Conservation (phyloP, 305 asterid species). For the Plantago coronopus region DNA sequence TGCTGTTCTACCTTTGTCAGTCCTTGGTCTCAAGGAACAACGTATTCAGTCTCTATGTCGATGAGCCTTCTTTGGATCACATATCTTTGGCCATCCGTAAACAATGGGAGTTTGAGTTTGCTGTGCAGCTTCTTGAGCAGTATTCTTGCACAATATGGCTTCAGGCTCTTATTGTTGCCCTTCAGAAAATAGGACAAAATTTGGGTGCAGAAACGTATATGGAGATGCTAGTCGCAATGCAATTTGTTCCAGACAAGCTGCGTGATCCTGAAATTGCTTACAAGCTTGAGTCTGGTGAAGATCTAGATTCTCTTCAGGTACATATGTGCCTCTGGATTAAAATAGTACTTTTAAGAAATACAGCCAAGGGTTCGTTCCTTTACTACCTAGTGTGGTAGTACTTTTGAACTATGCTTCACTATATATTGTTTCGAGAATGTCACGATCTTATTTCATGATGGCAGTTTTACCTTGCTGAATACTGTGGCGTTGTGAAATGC, state of each 20-base stretch:
- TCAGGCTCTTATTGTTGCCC: slow-evolving; percentile 58
- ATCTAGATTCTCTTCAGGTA: slow-evolving; percentile 63
- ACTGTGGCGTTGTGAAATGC: too few relatives aligned
- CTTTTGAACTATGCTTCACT: slow-evolving; percentile 1
- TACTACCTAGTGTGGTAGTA: neutral
- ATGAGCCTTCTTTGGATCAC: slow-evolving; percentile 39
- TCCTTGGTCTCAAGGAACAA: slow-evolving; percentile 50
- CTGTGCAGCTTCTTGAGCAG: slow-evolving; percentile 60
- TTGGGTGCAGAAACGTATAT: slow-evolving; percentile 41
- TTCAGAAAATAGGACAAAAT: slow-evolving; percentile 48
- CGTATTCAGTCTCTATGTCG: slow-evolving; percentile 31
- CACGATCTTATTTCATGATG: too few relatives aligned
- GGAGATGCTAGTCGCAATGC: slow-evolving; percentile 56
- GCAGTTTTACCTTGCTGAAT: too few relatives aligned
- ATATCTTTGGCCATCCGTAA: slow-evolving; percentile 33
- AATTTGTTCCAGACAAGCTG: slow-evolving; percentile 61
- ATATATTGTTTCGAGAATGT: neutral
- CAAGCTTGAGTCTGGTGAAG: slow-evolving; percentile 65
- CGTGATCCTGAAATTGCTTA: slow-evolving; percentile 73
- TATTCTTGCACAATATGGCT: slow-evolving; percentile 80
- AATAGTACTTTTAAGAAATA: neutral
- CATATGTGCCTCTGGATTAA: slow-evolving; percentile 6
- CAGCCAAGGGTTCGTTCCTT: slow-evolving; percentile 7
- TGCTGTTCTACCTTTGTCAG: slow-evolving; percentile 67
- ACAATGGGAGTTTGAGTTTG: slow-evolving; percentile 80